Conservation (phyloP, 2,329 filamentous ascomycete species). For the Cladorrhinum sp. region DNA sequence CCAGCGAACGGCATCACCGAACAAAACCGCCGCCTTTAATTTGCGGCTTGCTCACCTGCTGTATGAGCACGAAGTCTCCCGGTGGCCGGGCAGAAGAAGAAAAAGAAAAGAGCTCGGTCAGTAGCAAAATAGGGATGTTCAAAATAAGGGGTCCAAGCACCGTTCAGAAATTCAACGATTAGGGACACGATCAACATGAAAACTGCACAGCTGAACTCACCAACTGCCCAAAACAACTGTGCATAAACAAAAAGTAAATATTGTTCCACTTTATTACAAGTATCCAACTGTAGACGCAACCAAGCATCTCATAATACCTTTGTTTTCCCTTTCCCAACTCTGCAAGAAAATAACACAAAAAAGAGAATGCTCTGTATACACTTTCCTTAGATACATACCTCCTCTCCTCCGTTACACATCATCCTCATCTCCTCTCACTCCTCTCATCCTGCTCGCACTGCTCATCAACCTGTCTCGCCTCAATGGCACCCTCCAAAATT, state of each 20-base stretch:
- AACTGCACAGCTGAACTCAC: too few species aligned
- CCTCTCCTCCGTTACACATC: background rate
- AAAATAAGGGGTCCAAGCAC: background rate
- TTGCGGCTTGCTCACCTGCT: too few species aligned
- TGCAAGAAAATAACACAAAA: background rate
- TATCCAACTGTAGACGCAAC: background rate
- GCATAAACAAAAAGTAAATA: background rate
- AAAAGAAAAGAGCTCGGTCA: background rate
- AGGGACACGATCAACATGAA: background rate
- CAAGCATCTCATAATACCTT: conserved; percentile 1
- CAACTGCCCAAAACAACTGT: background rate
- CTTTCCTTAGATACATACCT: background rate
- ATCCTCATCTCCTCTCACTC: background rate
- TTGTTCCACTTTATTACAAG: background rate
- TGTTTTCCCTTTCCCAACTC: background rate
- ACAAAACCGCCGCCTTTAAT: too few species aligned
- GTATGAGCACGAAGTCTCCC: too few species aligned
- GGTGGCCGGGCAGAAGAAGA: background rate
- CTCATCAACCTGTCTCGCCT: conserved; percentile 3
- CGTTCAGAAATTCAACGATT: background rate
- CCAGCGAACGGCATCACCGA: too few species aligned
- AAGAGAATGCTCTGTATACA: background rate
- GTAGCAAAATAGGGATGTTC: background rate
- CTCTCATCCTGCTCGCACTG: conserved; percentile 6
- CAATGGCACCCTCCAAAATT: background rate